Percentiles rank a stretch among this genome's conserved stretches.
Conservation (phyloP, 306 rosid species). For the Lablab purpureus region DNA sequence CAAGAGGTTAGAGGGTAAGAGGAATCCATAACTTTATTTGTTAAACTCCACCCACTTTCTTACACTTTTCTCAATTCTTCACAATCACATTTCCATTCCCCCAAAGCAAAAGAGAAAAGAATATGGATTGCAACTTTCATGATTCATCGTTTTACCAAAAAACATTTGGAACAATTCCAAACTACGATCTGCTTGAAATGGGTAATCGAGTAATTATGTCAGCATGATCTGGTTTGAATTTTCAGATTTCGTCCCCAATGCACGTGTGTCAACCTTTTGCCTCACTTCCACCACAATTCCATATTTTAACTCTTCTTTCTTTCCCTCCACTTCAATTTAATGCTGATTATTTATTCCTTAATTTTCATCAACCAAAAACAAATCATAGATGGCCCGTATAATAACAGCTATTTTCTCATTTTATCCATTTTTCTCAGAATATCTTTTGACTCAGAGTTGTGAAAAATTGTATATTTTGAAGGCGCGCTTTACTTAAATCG, state of each 20-base stretch:
- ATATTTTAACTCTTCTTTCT: neutral
- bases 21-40: conserved; percentile 54
- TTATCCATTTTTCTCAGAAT: too few species aligned
- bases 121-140: conserved; percentile 53
- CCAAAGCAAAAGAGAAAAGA: conserved; percentile 1
- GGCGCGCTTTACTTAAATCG: too few species aligned
- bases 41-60: conserved; percentile 64
- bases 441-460: too few species aligned
- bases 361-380: too few species aligned
- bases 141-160: neutral
- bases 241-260: conserved; percentile 48
- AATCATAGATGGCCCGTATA: too few species aligned
- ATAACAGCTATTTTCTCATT: too few species aligned
- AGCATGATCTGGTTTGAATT: conserved; percentile 19
- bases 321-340: neutral
- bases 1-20: too few species aligned
- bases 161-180: neutral
- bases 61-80: conserved; percentile 56
- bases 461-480: too few species aligned
- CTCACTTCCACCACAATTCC: conserved; percentile 40
- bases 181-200: conserved; percentile 32
- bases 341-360: neutral
- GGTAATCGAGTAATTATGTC: conserved; percentile 53
- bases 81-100: conserved; percentile 37
- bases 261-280: conserved; percentile 61